Conservation (phyloP, 1,284 basidiomycete species). For the Leccinum pachyderme region DNA sequence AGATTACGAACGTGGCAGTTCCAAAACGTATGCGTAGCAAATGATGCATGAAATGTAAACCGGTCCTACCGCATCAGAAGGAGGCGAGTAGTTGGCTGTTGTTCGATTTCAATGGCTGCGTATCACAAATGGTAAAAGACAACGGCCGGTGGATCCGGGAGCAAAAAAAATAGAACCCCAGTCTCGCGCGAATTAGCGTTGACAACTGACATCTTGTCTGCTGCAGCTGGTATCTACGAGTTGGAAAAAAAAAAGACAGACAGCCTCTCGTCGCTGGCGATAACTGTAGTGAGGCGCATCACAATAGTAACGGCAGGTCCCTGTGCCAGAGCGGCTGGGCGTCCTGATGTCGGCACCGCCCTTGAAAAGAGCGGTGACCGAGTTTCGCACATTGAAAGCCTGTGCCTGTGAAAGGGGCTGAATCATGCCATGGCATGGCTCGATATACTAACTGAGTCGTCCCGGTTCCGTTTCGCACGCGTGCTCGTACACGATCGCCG, state of each 20-base stretch:
- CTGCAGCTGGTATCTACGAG: too few species aligned
- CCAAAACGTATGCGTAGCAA: slow-evolving; percentile 1
- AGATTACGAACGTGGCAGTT: slow-evolving; percentile 15
- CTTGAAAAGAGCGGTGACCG: not conserved
- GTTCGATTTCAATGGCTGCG: not conserved
- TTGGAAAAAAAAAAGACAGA: not conserved
- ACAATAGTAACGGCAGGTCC: not conserved
- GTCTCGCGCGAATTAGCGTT: not conserved
- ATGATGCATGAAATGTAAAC: slow-evolving; percentile 3
- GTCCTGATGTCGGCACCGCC: not conserved
- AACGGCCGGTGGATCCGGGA: not conserved
- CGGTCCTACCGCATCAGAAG: not conserved
- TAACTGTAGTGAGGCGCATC: not conserved
- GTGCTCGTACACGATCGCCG: not conserved
- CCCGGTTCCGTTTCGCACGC: not conserved
- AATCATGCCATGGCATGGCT: too few species aligned
- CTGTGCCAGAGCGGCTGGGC: not conserved
- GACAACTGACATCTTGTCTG: not conserved
- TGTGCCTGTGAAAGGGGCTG: too few species aligned
- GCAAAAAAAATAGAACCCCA: not conserved
- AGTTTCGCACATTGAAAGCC: too few species aligned
- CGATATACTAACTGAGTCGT: too few species aligned
- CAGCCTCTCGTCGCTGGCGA: not conserved
- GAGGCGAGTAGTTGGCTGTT: slow-evolving; percentile 1
- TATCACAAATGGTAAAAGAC: not conserved